Evolutionary conservation across 2,329 filamentous ascomycete species (phyloP).

Genomic region (Fusarium nodosum): DNA sequence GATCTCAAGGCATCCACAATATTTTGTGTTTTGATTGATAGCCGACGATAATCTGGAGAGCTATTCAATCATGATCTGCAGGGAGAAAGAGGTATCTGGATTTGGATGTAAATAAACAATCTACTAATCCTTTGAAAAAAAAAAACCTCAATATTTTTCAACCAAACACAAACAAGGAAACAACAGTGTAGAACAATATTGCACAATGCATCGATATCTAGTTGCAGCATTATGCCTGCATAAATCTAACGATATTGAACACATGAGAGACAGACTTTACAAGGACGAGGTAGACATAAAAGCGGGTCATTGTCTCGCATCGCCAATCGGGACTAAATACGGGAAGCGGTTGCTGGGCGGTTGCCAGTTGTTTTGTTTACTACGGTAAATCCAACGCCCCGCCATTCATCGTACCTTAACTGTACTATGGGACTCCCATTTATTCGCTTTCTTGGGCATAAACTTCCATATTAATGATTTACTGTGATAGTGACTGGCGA

Average conservation of each 20-base stretch:
- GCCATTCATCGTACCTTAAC: conserved; percentile 31
- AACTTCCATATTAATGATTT: conserved; percentile 33
- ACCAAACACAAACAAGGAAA: neutral
- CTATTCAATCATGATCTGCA: conserved; percentile 22
- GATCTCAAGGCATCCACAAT: conserved; percentile 21
- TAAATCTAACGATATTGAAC: conserved; percentile 27
- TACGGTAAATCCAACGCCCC: conserved; percentile 45
- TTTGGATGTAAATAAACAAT: conserved; percentile 13
- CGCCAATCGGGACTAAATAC: conserved; percentile 46
- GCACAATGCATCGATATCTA: conserved; percentile 22
- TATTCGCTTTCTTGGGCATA: conserved; percentile 39
- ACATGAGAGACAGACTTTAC: conserved; percentile 30
- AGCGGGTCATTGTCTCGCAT: conserved; percentile 18
- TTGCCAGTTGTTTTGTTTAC: conserved; percentile 56
- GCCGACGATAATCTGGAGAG: conserved; percentile 20
- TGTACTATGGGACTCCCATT: conserved; percentile 28
- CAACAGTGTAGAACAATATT: neutral
- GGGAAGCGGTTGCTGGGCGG: conserved; percentile 52
- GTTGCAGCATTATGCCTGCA: conserved; percentile 12
- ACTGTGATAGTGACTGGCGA: conserved; percentile 46
- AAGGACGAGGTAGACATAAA: conserved; percentile 41
- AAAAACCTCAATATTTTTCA: neutral
- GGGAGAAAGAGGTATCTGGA: conserved; percentile 11
- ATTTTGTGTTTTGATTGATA: conserved; percentile 30
- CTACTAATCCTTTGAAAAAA: too few species aligned